Conservation (phyloP, 2,329 filamentous ascomycete genomes). For the Cordyceps farinosa region DNA sequence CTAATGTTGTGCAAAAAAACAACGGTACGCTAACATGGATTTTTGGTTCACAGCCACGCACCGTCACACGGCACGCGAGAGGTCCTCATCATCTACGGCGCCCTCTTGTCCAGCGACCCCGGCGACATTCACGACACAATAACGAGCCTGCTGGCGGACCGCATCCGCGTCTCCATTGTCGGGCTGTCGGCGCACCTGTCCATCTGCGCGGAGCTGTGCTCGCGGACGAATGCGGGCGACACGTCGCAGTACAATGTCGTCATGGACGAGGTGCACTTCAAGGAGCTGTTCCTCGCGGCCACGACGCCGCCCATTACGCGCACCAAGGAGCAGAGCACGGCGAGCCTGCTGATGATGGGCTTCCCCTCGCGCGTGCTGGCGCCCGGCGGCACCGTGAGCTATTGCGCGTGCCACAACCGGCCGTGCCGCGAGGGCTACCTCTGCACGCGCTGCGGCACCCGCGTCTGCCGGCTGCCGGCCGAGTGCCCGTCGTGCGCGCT, state of each 20-base stretch:
- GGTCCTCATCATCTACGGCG: conserved; percentile 87
- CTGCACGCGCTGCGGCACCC: conserved; percentile 82
- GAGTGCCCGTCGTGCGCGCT: conserved; percentile 90
- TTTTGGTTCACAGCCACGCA: conserved; percentile 59
- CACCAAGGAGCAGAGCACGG: conserved; percentile 54
- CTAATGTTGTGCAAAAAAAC: too few species aligned
- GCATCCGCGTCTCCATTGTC: conserved; percentile 83
- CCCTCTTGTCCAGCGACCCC: conserved; percentile 84
- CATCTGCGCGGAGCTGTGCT: conserved; percentile 85
- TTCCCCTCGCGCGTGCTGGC: conserved; percentile 86
- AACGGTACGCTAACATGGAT: neutral
- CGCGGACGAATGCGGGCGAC: conserved; percentile 81
- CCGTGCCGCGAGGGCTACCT: conserved; percentile 81
- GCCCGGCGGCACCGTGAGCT: conserved; percentile 58
- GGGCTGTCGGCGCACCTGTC: conserved; percentile 88
- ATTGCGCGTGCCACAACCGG: conserved; percentile 88
- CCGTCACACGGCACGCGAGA: conserved; percentile 92
- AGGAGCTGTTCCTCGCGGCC: conserved; percentile 80
- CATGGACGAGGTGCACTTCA: conserved; percentile 72
- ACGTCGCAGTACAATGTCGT: conserved; percentile 75
- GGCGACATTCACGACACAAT: conserved; percentile 95
- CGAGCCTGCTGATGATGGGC: conserved; percentile 89
- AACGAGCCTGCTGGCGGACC: conserved; percentile 69
- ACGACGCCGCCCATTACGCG: conserved; percentile 87
- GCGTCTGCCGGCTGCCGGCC: conserved; percentile 84